phyloP scores from a whole-genome alignment of 164 flowering plant species.

The Brasenia schreberi region DNA sequence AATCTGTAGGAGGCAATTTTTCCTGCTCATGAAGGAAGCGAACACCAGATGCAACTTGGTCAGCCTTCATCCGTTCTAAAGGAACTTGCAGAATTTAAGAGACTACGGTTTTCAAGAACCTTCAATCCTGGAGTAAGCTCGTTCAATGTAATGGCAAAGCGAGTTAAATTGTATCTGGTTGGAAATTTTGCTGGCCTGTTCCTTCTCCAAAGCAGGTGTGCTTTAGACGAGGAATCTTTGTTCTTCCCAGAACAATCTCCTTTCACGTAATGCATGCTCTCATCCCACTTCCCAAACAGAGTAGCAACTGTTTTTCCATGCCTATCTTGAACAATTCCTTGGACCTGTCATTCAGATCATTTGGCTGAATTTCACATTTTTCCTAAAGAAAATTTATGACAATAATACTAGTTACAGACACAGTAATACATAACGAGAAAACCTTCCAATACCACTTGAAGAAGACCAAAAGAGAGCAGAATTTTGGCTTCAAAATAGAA shows the following conservation, averaged over 20 bases:
- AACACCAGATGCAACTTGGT: not conserved
- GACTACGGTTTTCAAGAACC: conserved; percentile 17
- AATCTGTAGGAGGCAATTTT: conserved; percentile 45
- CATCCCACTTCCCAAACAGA: conserved; percentile 95
- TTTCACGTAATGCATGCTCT: conserved; percentile 74
- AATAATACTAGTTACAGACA: too few species aligned
- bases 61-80: not conserved
- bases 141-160: conserved; percentile 60
- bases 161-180: conserved; percentile 63
- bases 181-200: conserved; percentile 41
- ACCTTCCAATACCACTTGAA: too few species aligned
- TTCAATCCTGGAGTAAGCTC: conserved; percentile 64
- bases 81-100: not conserved
- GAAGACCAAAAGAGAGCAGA: too few species aligned
- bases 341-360: conserved; percentile 43
- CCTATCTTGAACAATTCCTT: conserved; percentile 80
- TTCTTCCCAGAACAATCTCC: conserved; percentile 70
- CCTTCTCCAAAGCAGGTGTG: conserved; percentile 54
- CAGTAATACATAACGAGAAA: too few species aligned
- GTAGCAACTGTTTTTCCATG: conserved; percentile 80
- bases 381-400: not conserved
- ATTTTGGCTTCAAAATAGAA: too few species aligned
- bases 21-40: conserved; percentile 17
- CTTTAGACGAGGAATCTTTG: conserved; percentile 39
- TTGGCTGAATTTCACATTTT: not conserved